Conservation (phyloP, 352 stramenopile species). For the Lagenidium giganteum region DNA sequence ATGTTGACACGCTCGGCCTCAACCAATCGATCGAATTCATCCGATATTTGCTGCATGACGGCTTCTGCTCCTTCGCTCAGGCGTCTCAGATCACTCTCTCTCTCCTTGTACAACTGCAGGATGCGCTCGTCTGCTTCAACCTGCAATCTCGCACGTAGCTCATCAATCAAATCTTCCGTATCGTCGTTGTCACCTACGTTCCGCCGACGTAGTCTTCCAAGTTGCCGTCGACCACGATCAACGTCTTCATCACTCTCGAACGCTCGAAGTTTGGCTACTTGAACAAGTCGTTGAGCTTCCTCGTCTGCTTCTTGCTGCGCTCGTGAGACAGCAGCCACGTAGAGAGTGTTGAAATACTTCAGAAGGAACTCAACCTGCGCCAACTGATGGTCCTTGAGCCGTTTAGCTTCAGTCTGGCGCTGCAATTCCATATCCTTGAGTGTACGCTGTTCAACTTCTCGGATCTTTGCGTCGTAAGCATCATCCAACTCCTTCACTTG, state of each 20-base stretch:
- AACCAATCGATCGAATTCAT: conserved; percentile 21
- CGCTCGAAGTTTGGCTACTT: not conserved
- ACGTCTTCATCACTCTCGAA: conserved; percentile 15
- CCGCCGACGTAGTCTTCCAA: not conserved
- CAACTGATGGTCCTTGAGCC: conserved; percentile 36
- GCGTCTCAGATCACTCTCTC: conserved; percentile 21
- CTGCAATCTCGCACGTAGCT: conserved; percentile 39
- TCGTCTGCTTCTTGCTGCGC: conserved; percentile 12
- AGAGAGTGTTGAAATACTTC: conserved; percentile 26
- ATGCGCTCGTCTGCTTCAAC: conserved; percentile 47
- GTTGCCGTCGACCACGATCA: not conserved
- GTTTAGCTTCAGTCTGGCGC: conserved; percentile 21
- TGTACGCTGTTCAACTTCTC: conserved; percentile 23
- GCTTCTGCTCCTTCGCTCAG: conserved; percentile 19
- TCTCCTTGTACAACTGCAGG: conserved; percentile 31
- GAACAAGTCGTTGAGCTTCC: conserved; percentile 2
- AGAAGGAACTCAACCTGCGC: conserved; percentile 40
- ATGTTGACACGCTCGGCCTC: conserved; percentile 32
- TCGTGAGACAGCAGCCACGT: conserved; percentile 16
- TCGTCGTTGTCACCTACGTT: not conserved
- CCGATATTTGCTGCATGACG: conserved; percentile 20
- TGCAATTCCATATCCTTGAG: conserved; percentile 20
- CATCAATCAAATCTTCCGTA: conserved; percentile 29
- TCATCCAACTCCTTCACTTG: conserved; percentile 31
- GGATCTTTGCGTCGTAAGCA: conserved; percentile 33